phyloP scores from a whole-genome alignment of 495 filamentous ascomycete species.

The Xylaria acuta region DNA sequence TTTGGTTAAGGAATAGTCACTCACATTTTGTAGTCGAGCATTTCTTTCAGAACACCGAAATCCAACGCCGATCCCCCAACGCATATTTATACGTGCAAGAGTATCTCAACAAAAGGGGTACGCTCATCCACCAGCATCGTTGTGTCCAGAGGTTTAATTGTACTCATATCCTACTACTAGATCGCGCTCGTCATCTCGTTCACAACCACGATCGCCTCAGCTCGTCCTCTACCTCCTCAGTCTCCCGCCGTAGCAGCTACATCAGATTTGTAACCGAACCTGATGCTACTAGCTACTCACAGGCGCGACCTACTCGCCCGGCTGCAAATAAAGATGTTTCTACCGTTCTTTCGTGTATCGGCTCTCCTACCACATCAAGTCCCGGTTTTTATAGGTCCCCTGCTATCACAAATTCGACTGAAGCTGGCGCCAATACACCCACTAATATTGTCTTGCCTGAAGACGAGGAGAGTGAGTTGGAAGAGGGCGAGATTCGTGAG shows the following conservation, averaged over 20 bases:
- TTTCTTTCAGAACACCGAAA: slow-evolving; percentile 50
- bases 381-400: not conserved
- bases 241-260: not conserved
- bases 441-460: not conserved
- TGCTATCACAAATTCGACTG: not conserved
- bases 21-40: slow-evolving; percentile 48
- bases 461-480: slow-evolving; percentile 4
- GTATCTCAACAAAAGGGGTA: slow-evolving; percentile 38
- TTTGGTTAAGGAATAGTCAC: slow-evolving; percentile 1
- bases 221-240: not conserved
- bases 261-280: not conserved
- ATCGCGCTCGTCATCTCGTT: not conserved
- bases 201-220: not conserved
- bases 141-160: not conserved
- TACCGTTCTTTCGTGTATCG: not conserved
- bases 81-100: slow-evolving; percentile 34
- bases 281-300: not conserved
- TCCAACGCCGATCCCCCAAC: slow-evolving; percentile 41
- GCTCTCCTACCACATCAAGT: not conserved
- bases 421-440: not conserved
- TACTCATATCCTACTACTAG: slow-evolving; percentile 10
- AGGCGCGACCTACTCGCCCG: not conserved
- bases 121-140: not conserved
- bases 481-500: slow-evolving; percentile 5
- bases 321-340: not conserved